These are phyloP conservation scores for Verticillium nonalfalfae DNA, from an alignment of 2,329 filamentous ascomycete genomes.

Conservation along the genomic window DNA sequence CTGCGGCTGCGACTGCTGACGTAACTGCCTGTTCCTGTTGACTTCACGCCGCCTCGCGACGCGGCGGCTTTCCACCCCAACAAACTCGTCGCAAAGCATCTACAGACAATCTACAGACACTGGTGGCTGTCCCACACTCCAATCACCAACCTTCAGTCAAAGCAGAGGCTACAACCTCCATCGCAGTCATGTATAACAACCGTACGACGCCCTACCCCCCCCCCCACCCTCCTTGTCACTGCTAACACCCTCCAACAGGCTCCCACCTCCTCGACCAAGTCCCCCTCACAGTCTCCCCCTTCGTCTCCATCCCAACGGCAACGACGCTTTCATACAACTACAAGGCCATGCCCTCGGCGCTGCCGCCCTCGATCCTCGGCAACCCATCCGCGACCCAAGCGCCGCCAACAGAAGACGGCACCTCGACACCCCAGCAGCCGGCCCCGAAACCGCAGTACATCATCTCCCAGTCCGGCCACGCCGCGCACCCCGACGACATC, in stretches of 20 bases:
- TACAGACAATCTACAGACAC: not conserved
- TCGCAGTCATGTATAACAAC: slow-evolving; percentile 17
- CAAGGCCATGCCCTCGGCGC: slow-evolving; percentile 78
- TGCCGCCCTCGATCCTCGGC: slow-evolving; percentile 66
- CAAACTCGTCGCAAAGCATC: not conserved
- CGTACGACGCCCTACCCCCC: slow-evolving; percentile 17
- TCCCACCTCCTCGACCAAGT: slow-evolving; percentile 89
- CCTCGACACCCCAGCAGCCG: not conserved
- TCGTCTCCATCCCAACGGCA: slow-evolving; percentile 82
- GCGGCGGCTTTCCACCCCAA: not conserved
- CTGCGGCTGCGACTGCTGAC: not conserved
- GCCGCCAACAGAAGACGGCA: slow-evolving; percentile 23
- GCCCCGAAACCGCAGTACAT: slow-evolving; percentile 60
- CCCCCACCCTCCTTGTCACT: not conserved
- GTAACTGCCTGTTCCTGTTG: not conserved
- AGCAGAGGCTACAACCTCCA: not conserved
- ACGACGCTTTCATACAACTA: slow-evolving; percentile 95
- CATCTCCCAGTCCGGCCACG: slow-evolving; percentile 68
- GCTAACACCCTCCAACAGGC: slow-evolving; percentile 35
- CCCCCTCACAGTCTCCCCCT: slow-evolving; percentile 88
- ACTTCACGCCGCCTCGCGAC: not conserved
- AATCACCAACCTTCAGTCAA: not conserved
- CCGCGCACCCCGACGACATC: slow-evolving; percentile 83
- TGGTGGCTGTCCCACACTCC: not conserved
- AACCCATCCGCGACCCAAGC: slow-evolving; percentile 32